Base-by-base conservation (phyloP, 345 rosid species). In the Xanthoceras sorbifolium region DNA sequence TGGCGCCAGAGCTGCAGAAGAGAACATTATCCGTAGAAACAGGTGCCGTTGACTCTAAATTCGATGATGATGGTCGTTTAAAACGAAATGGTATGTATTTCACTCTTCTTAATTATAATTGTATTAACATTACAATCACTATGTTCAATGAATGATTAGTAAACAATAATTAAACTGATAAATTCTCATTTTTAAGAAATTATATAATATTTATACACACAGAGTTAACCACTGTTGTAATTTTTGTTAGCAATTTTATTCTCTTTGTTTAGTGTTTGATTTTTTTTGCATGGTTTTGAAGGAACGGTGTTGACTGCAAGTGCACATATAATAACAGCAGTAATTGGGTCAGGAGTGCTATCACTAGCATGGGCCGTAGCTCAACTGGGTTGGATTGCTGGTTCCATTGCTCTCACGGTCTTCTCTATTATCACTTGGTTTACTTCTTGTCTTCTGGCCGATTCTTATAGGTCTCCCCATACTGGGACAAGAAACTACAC, bases 261-360 rank as follows among this genome's bases (percentile, higher is more conserved):
- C 3, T 9, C 46, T 40, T 6, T 38, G 42, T 38, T 38, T 7
- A 38, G 9, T 8, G n/a, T 36, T 34, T 2, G 17, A 48, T 64
- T 31, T 31, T 1, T 34, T 42, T 23, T 14, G 57, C 40, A 46
- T 71, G 64, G 64, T 57, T 54, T 18, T 77, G 68, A 38, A 94
- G 99, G 99, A 67, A 93, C 94, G 17, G 82, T 89, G 92, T 14
- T 90, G 26, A 90, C 93, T 5, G 97, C 93, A 2, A 91, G 94
- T 64, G 93, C 97, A 1, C 98, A 94, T 72, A 94, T 94, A 62
- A 94, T 94, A 57, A 94, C 98, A 0, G 97, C 97, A 0, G 97
- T 94, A 80, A 94, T 91, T 17, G 98, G 97, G 5, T 92, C 95
- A 22, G 98, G 97, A 25, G 97, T 92, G 77, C 68, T 94, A 55